Evolutionary conservation across 176 grass and related monocot genomes (phyloP).

Genomic region (Elaeis guineensis): DNA sequence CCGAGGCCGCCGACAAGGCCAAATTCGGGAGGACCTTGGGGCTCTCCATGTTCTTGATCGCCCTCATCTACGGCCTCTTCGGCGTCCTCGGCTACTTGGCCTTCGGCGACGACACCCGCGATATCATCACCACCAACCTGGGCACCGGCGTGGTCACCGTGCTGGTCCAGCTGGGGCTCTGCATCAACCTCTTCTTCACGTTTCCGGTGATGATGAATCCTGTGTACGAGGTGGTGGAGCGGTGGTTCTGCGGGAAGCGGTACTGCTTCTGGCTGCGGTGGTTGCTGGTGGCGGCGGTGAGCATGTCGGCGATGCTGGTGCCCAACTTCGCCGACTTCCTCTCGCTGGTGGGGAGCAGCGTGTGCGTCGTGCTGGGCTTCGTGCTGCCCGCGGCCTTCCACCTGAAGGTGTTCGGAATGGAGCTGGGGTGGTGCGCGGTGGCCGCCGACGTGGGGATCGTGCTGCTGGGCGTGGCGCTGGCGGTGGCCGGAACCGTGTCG

Average conservation of each 20-base stretch:
- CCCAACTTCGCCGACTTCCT: slow-evolving; percentile 93
- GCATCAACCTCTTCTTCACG: slow-evolving; percentile 98
- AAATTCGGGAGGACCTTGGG: slow-evolving; percentile 61
- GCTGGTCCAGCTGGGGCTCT: slow-evolving; percentile 76
- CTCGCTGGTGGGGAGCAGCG: slow-evolving; percentile 90
- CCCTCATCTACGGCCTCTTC: slow-evolving; percentile 78
- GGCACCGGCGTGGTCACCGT: slow-evolving; percentile 71
- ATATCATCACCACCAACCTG: slow-evolving; percentile 97
- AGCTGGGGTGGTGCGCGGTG: slow-evolving; percentile 32
- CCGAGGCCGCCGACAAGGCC: slow-evolving; percentile 68
- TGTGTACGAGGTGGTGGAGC: slow-evolving; percentile 84
- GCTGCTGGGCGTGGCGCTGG: slow-evolving; percentile 37
- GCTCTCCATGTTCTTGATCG: slow-evolving; percentile 80
- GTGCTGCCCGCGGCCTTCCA: slow-evolving; percentile 81
- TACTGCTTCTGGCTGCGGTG: slow-evolving; percentile 89
- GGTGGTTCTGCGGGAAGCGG: slow-evolving; percentile 54
- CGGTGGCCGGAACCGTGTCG: slow-evolving; percentile 75
- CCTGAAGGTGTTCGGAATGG: slow-evolving; percentile 60
- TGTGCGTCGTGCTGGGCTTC: slow-evolving; percentile 80
- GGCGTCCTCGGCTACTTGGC: slow-evolving; percentile 83
- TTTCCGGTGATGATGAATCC: slow-evolving; percentile 98
- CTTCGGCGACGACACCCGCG: slow-evolving; percentile 70
- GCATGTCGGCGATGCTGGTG: slow-evolving; percentile 65
- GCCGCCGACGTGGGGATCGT: slow-evolving; percentile 41
- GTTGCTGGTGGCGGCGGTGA: slow-evolving; percentile 50